phyloP scores from a whole-genome alignment of 2,329 filamentous ascomycete genomes.

The Sporothrix variecibatus region DNA sequence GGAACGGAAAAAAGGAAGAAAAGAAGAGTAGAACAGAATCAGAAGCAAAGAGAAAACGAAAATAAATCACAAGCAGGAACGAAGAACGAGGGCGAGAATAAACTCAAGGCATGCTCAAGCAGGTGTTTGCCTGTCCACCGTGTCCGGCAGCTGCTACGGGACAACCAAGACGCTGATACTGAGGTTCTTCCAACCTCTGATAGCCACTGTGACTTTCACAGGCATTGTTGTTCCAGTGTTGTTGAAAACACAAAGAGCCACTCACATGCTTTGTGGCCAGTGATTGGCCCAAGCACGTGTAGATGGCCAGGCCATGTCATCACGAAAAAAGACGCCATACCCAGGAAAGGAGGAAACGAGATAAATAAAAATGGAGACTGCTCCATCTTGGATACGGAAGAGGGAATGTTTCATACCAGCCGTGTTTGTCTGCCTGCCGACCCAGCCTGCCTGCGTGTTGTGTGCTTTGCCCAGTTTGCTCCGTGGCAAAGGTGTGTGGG shows the following conservation, averaged over 20 bases:
- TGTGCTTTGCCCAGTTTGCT: not conserved
- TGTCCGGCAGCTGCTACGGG: not conserved
- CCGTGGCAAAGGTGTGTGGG: not conserved
- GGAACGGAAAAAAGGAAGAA: not conserved
- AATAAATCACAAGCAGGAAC: not conserved
- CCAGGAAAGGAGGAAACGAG: not conserved
- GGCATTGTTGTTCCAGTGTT: not conserved
- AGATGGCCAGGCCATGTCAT: not conserved
- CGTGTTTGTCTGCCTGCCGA: not conserved
- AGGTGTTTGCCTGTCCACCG: not conserved
- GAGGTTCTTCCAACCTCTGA: not conserved
- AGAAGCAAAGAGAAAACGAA: not conserved
- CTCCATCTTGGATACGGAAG: not conserved
- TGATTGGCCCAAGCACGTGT: constrained; percentile 1
- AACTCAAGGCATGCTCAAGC: not conserved
- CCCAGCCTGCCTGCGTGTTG: not conserved
- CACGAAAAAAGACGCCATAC: constrained; percentile 7
- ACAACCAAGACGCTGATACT: not conserved
- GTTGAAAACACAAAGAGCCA: not conserved
- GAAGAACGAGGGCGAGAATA: not conserved
- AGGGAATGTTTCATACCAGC: not conserved
- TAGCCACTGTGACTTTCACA: not conserved
- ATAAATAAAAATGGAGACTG: constrained; percentile 4
- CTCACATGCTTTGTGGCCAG: not conserved
- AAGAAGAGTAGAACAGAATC: not conserved